A percentile compares a stretch with the other conserved stretches of the same genome.
These are phyloP conservation scores for Ananas comosus DNA, from an alignment of 176 grass and related monocot species.

Conservation along the genomic window DNA sequence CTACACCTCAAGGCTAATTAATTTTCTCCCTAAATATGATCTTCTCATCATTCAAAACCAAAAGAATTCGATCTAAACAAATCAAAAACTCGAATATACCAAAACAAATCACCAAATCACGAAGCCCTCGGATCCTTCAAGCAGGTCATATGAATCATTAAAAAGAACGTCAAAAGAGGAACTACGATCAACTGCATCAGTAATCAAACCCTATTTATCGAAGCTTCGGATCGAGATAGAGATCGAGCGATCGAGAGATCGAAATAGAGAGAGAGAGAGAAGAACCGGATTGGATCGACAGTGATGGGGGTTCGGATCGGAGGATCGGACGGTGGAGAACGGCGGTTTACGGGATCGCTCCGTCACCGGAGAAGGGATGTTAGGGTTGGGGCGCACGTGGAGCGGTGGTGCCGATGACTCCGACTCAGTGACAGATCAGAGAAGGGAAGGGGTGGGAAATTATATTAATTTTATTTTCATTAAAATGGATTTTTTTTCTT, in stretches of 20 bases:
- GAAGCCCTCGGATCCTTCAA: neutral
- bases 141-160: neutral
- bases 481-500: neutral
- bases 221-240: neutral
- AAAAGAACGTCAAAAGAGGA: neutral
- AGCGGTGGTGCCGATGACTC: too few species aligned
- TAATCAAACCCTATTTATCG: neutral
- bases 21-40: too few species aligned
- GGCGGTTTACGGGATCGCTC: neutral
- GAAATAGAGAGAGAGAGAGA: neutral
- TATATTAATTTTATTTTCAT: constrained; percentile 1
- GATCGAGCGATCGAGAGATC: neutral
- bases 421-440: neutral
- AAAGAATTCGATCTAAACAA: neutral
- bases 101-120: neutral
- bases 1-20: too few species aligned
- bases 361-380: neutral
- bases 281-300: neutral
- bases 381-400: too few species aligned
- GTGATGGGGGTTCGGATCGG: too few species aligned
- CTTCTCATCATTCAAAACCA: too few species aligned
- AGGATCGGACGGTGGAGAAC: neutral
- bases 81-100: neutral
- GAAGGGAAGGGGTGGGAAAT: neutral
- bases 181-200: neutral